Evolutionary conservation across 495 filamentous ascomycete species (phyloP).

Genomic region (Symbiotaphrina buchneri): DNA sequence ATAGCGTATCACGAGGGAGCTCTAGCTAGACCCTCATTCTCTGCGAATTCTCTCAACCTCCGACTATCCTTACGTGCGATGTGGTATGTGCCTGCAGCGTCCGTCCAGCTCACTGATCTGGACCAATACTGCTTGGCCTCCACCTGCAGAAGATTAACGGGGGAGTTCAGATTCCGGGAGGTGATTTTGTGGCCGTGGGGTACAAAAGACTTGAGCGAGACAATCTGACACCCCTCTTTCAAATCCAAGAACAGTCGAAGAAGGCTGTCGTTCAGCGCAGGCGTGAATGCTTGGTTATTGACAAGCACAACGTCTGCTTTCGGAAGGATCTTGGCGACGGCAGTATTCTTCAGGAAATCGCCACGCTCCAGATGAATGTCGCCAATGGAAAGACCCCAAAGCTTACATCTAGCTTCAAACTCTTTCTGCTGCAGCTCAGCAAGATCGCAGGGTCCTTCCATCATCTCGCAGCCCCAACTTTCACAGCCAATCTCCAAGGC

Average conservation of each 20-base stretch:
- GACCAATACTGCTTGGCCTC: slow-evolving; percentile 58
- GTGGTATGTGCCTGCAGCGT: slow-evolving; percentile 60
- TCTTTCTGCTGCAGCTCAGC: slow-evolving; percentile 73
- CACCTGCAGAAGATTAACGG: slow-evolving; percentile 57
- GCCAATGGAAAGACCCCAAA: slow-evolving; percentile 74
- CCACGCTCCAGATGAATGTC: slow-evolving; percentile 60
- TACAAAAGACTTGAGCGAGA: slow-evolving; percentile 67
- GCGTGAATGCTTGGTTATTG: slow-evolving; percentile 90
- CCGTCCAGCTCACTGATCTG: slow-evolving; percentile 79
- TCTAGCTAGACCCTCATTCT: no score
- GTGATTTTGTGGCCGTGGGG: slow-evolving; percentile 45
- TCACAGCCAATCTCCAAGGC: slow-evolving; percentile 85
- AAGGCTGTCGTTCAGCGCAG: slow-evolving; percentile 64
- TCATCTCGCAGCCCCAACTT: slow-evolving; percentile 91
- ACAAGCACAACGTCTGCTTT: slow-evolving; percentile 82
- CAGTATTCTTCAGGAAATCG: slow-evolving; percentile 58
- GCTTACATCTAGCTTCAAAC: slow-evolving; percentile 58
- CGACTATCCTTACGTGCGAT: slow-evolving; percentile 66
- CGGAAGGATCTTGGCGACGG: slow-evolving; percentile 47
- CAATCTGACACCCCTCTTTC: slow-evolving; percentile 74
- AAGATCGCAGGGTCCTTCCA: slow-evolving; percentile 66
- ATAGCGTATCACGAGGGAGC: no score
- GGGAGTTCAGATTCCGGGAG: slow-evolving; percentile 44
- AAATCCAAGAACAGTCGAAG: slow-evolving; percentile 84
- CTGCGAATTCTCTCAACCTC: slow-evolving; percentile 22